Base-by-base conservation (phyloP, 2,329 filamentous ascomycete species). In the Colletotrichum tropicale region DNA sequence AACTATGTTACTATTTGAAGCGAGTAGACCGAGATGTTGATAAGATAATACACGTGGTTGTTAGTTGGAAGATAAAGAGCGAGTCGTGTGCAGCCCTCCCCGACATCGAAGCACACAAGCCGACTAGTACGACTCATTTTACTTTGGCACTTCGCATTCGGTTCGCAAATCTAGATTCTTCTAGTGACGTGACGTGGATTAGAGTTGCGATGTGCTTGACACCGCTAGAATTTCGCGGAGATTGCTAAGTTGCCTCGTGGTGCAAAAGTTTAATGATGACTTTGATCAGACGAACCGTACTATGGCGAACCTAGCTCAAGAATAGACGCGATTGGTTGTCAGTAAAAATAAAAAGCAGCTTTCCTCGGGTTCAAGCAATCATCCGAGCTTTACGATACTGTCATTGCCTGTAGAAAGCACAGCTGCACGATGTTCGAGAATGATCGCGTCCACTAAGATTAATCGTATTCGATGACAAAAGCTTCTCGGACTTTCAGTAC, bases 1-100 rank as follows among this genome's bases (percentile, higher is more conserved):
- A 18, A 62, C 26, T 9, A 65, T 73, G 64, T 38, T 73, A 5
- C 60, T 73, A 9, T 73, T 75, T 16, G 73, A 75, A 58, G 70
- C 73, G 8, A 68, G 56, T 9, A 65, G 24, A 13, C 69, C 73
- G 15, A 75, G 30, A 16, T 12, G 4, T 43, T 24, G 43, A 73
- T 8, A 21, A 52, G n/a, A 12, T 28, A 58, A 26, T 58, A 28
- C 26, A 58, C 5, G 2, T 58, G 9, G 15, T 28, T 4, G 6
- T 36, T 7, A 36, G 15, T 36, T 16, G 24, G 24, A 24, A 58
- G 12, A 58, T 28, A 1, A 58, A 8, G 55, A 58, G 15, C 24
- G 21, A 26, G 21, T 21, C 43, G 43, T 13, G 43, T 24, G n/a
- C n/a, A 52, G 10, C 6, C 10, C 43, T 21, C n/a, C 6, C 43